Conservation (phyloP, 352 stramenopile genomes). For the Thalassiosira tumida region DNA sequence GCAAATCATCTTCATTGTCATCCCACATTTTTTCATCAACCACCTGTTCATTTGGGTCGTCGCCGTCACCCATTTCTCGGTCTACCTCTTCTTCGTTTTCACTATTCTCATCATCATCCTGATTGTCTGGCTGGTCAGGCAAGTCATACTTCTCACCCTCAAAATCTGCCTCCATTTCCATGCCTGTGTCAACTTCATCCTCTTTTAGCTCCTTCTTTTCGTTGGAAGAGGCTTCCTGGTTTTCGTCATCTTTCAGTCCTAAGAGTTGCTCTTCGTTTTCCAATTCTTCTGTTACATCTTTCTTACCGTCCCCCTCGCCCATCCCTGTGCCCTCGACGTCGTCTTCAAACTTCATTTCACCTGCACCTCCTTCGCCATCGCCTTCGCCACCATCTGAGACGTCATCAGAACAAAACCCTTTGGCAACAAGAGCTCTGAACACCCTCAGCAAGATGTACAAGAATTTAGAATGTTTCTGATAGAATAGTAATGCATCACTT, state of each 20-base stretch:
- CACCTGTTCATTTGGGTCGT: constrained; percentile 95
- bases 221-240: constrained; percentile 93
- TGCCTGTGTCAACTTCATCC: constrained; percentile 96
- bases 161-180: constrained; percentile 99
- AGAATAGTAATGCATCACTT: constrained; percentile 83
- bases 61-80: constrained; percentile 98
- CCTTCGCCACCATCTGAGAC: constrained; percentile 94
- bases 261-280: constrained; percentile 99
- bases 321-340: constrained; percentile 99
- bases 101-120: constrained; percentile 93
- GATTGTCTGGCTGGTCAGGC: constrained; percentile 89
- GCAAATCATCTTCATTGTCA: constrained; percentile 91
- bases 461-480: constrained; percentile 95
- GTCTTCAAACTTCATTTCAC: constrained; percentile 97
- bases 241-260: constrained; percentile 95
- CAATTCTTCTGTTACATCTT: constrained; percentile 99
- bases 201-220: constrained; percentile 92
- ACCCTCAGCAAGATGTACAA: constrained; percentile 96
- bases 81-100: constrained; percentile 97
- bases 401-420: constrained; percentile 95
- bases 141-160: constrained; percentile 99
- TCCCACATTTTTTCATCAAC: constrained; percentile 99
- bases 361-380: constrained; percentile 88
- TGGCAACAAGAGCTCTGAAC: constrained; percentile 96
- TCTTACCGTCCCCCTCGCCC: constrained; percentile 98